Evolutionary conservation across 805 yeast genomes (phyloP), one percentile per base, ranked within the genome.

Genomic region (Diddensiella santjacobensis): DNA sequence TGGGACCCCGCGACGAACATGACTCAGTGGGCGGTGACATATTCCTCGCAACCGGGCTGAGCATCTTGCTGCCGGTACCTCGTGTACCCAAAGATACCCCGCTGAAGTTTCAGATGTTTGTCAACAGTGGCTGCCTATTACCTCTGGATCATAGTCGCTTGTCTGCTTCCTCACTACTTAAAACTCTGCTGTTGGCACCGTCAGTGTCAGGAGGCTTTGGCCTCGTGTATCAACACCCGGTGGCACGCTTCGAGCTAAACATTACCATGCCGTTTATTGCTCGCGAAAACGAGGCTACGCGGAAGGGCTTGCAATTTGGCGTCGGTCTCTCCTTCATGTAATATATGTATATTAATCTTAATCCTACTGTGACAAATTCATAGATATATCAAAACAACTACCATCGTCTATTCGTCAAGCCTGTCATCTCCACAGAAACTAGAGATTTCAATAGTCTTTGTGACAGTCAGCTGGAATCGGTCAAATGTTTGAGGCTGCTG

Each of bases 301-400:
- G 84, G 56, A 83, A 82, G 52, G 90, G 90, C 0, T 63, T 84
- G 24, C 86, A 81, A 59, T 79, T 79, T 54, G 87, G 87, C 22
- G 71, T 81, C 36, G 87, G 87, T 0, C 56, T 81, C 45, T 74
- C 79, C 23, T 80, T 80, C 58, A 61, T 80, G 67, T 81, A 66
- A 60, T 19, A 11, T 3, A n/a, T n/a, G n/a, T n/a, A n/a, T n/a
- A n/a, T n/a, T n/a, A n/a, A n/a, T n/a, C n/a, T n/a, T n/a, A n/a
- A n/a, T n/a, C n/a, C n/a, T n/a, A n/a, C n/a, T n/a, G n/a, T n/a
- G n/a, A n/a, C n/a, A n/a, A n/a, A n/a, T n/a, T n/a, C n/a, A n/a
- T n/a, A n/a, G n/a, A n/a, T n/a, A n/a, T n/a, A n/a, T n/a, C n/a
- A n/a, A n/a, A n/a, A n/a, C n/a, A n/a, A n/a, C n/a, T n/a, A n/a